phyloP scores from a whole-genome alignment of 2,329 filamentous ascomycete genomes.

The Hymenoscyphus repandus region DNA sequence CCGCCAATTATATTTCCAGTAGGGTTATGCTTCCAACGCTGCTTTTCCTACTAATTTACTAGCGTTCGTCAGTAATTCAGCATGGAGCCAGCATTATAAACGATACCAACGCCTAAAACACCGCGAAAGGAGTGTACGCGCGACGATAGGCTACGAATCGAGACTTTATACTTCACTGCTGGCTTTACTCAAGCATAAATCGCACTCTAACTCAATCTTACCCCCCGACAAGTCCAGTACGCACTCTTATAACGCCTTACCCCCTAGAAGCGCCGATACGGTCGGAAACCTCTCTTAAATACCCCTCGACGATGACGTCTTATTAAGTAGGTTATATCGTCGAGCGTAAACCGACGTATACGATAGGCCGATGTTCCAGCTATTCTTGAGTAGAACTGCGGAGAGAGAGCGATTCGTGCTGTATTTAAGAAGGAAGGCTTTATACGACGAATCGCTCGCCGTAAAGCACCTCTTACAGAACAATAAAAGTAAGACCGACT shows the following conservation, averaged over 20 bases:
- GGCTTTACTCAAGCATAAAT: conserved; percentile 10
- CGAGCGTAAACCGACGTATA: conserved; percentile 8
- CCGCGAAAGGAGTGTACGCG: conserved; percentile 2
- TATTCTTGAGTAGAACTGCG: conserved; percentile 13
- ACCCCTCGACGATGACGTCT: conserved; percentile 6
- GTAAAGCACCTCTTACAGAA: conserved; percentile 10
- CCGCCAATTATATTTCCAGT: too few species aligned
- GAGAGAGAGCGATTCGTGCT: conserved; percentile 6
- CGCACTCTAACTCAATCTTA: conserved; percentile 7
- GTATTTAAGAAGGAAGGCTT: conserved; percentile 11
- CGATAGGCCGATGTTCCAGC: conserved; percentile 10
- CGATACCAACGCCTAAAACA: conserved; percentile 8
- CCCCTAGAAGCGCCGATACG: conserved; percentile 8
- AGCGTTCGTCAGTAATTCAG: too few species aligned
- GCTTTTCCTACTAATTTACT: too few species aligned
- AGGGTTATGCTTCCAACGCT: too few species aligned
- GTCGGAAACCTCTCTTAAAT: conserved; percentile 6
- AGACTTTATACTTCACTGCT: conserved; percentile 14
- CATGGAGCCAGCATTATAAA: conserved; percentile 3
- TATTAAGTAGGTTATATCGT: conserved; percentile 14
- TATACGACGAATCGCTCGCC: conserved; percentile 3
- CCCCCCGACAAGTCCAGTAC: conserved; percentile 9
- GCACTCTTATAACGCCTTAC: conserved; percentile 13
- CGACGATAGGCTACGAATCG: conserved; percentile 9
- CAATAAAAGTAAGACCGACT: conserved; percentile 4